Conservation (phyloP, 177 flowering plant genomes). For the Vitis hybrid region DNA sequence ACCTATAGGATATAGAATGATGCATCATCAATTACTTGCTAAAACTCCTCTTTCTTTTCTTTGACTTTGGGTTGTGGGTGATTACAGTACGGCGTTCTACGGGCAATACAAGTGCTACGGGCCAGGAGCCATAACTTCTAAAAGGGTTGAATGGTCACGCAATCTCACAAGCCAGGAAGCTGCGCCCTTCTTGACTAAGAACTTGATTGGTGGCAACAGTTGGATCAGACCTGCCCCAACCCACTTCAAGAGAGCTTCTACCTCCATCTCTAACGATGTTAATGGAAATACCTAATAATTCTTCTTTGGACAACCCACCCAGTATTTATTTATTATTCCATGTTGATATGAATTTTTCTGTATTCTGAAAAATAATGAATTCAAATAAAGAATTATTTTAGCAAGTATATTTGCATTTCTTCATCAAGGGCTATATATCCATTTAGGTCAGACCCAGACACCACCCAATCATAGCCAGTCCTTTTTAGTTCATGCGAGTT, state of each 20-base stretch:
- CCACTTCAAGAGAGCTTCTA: constrained; percentile 29
- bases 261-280: not conserved
- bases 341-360: too few species aligned
- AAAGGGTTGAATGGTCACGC: constrained; percentile 49
- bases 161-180: constrained; percentile 38
- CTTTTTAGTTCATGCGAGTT: too few species aligned
- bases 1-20: not conserved
- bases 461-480: too few species aligned
- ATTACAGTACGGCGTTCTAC: constrained; percentile 36
- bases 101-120: constrained; percentile 52
- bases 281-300: constrained; percentile 1
- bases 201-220: constrained; percentile 44
- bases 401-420: too few species aligned
- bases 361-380: too few species aligned
- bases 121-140: constrained; percentile 30
- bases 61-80: not conserved
- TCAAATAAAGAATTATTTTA: too few species aligned
- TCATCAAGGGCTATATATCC: too few species aligned
- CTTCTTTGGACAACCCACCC: too few species aligned
- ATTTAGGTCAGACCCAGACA: too few species aligned
- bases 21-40: too few species aligned
- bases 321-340: too few species aligned
- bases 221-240: constrained; percentile 56
- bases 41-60: not conserved
- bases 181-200: constrained; percentile 44